These are phyloP conservation scores for Grosmannia serpens DNA, from an alignment of 2,329 filamentous ascomycete genomes.

Conservation along the genomic window DNA sequence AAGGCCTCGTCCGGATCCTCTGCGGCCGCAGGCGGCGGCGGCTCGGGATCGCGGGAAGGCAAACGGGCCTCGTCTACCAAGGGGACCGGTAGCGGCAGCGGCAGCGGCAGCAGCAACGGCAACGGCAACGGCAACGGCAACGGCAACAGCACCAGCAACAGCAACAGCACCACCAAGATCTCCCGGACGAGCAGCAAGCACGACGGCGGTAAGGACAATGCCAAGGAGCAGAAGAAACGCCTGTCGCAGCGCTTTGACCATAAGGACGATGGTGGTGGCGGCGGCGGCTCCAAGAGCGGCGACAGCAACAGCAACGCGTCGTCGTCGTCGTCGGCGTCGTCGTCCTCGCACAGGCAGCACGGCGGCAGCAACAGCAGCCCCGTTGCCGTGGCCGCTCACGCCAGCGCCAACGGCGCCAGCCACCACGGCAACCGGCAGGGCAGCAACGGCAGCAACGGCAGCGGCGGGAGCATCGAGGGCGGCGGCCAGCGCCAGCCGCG, in stretches of 20 bases:
- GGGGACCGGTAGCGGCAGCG: slow-evolving; percentile 11
- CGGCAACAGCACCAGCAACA: slow-evolving; percentile 16
- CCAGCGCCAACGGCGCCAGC: background rate
- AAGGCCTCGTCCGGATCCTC: background rate
- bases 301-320: slow-evolving; percentile 1
- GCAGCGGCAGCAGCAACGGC: slow-evolving; percentile 1
- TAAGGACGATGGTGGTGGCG: slow-evolving; percentile 1
- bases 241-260: slow-evolving; percentile 20
- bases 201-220: slow-evolving; percentile 7
- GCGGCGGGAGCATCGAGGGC: slow-evolving; percentile 2
- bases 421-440: slow-evolving; percentile 11
- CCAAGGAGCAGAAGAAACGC: slow-evolving; percentile 17
- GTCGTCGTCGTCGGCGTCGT: background rate
- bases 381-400: background rate
- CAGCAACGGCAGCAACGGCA: slow-evolving; percentile 17
- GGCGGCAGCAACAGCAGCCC: background rate
- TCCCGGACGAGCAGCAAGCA: slow-evolving; percentile 2
- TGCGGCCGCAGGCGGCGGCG: background rate
- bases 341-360: background rate
- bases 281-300: background rate
- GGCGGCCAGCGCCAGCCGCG: slow-evolving; percentile 6
- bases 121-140: slow-evolving; percentile 9
- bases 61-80: background rate
- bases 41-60: background rate
- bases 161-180: slow-evolving; percentile 5